Evolutionary conservation across 805 yeast species (phyloP), one percentile per base, ranked within the genome.

Genomic region (Candida khao-thaluensis): DNA sequence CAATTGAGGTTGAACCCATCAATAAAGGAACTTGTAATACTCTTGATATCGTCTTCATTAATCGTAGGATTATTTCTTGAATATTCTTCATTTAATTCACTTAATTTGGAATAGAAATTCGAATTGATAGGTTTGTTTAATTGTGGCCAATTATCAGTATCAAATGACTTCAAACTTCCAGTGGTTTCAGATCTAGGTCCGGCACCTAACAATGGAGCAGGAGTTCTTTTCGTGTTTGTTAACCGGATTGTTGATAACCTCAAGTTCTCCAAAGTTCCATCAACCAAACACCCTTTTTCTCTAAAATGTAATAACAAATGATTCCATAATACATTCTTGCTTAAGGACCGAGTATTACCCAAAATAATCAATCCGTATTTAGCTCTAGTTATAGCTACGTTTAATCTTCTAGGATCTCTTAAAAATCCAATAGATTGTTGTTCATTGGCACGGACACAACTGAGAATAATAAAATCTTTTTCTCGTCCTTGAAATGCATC

Each of bases 231-330:
- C 62, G 62, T 47, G 57, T 62, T 15, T 70, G 43, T 31, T 24
- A 52, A 66, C 47, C 77, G 83, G 16, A 84, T 80, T 42, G 82
- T 69, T 43, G 89, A 81, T 36, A 84, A 63, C 56, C 83, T 93
- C 46, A 90, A 70, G 50, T 80, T 85, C 43, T 84, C 91, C 48
- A 90, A 69, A 1, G 87, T 79, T 8, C 97, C 97, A 59, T 90
- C 96, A 18, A 90, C 97, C 22, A 90, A 66, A 60, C 95, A 85
- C 1, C 95, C 95, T 40, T 75, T 77, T 50, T 86, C 91, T 61
- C 95, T 73, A 64, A 77, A 89, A 56, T 87, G 95, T 32, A 77
- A 62, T 49, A 90, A 66, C 42, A 90, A 64, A 44, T 79, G 82
- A 50, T 81, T 81, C 97, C 97, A 90, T 45, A 90, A 64, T 9